Conservation (phyloP, 140 eudicot genomes). For the Anethum foeniculum region DNA sequence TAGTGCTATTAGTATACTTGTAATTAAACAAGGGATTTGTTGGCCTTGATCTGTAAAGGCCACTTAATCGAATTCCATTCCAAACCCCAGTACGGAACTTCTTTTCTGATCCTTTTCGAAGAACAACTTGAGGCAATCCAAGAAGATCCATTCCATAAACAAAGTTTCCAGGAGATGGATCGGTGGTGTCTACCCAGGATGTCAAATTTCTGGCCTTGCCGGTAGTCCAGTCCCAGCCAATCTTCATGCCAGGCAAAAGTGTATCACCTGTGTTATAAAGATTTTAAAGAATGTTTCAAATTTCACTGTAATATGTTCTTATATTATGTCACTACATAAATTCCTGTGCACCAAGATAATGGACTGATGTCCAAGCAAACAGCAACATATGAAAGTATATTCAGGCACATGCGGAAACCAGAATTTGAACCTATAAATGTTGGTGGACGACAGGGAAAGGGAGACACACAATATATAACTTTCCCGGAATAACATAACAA, state of each 20-base stretch:
- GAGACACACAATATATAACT: not conserved
- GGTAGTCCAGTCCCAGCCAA: slow-evolving; percentile 10
- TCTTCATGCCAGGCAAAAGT: slow-evolving; percentile 31
- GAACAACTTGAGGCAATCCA: slow-evolving; percentile 21
- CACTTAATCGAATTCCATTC: slow-evolving; percentile 28
- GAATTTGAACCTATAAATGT: not conserved
- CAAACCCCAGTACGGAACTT: slow-evolving; percentile 26
- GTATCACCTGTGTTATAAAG: slow-evolving; percentile 15
- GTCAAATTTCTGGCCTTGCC: slow-evolving; percentile 17
- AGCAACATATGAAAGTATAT: not conserved
- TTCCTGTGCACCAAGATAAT: not conserved
- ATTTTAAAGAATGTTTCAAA: not conserved
- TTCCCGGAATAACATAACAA: not conserved
- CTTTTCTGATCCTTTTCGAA: slow-evolving; percentile 2
- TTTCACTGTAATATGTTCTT: not conserved
- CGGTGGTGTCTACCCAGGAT: slow-evolving; percentile 26
- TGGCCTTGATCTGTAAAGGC: slow-evolving; percentile 1
- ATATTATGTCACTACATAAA: not conserved
- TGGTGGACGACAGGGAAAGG: not conserved
- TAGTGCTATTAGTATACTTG: not conserved
- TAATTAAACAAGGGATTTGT: not conserved
- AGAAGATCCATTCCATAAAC: slow-evolving; percentile 11
- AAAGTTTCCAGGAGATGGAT: slow-evolving; percentile 33
- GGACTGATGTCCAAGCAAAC: not conserved
- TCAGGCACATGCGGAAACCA: not conserved